A percentile compares a stretch with the other conserved stretches of the same genome.
phyloP scores from a whole-genome alignment of 139 green algal species.

The Eudorina sp. region DNA sequence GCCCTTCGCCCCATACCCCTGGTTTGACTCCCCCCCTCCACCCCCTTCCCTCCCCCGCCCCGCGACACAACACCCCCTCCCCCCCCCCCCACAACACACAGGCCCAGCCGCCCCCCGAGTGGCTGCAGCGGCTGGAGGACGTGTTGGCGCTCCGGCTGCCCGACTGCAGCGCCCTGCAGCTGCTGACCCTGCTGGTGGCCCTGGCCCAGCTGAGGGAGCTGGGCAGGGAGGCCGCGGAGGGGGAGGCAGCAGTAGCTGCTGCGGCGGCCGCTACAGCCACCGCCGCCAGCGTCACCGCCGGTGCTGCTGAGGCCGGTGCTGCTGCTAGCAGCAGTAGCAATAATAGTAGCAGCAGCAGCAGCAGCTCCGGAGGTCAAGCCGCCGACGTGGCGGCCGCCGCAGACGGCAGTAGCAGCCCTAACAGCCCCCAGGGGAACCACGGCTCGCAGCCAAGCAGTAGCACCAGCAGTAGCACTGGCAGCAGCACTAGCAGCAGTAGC shows the following conservation, averaged over 20 bases:
- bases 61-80: no score
- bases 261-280: background rate
- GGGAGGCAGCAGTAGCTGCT: background rate
- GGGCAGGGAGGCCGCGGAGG: background rate
- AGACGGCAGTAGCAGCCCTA: no score
- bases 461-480: background rate
- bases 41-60: background rate
- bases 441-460: background rate
- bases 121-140: slow-evolving; percentile 25
- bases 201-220: slow-evolving; percentile 6
- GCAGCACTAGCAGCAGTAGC: background rate
- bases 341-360: background rate
- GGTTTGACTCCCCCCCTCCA: no score
- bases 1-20: no score
- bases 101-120: slow-evolving; percentile 5
- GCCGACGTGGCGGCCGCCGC: no score
- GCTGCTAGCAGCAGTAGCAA: background rate
- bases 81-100: background rate
- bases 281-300: background rate
- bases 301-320: no score
- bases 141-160: background rate
- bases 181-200: slow-evolving; percentile 17
- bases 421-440: no score
- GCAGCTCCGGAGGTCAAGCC: background rate
- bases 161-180: slow-evolving; percentile 33